A percentile compares a stretch with the other conserved stretches of the same genome.
Conservation (phyloP, 2,329 filamentous ascomycete species). For the Plenodomus biglobosus region DNA sequence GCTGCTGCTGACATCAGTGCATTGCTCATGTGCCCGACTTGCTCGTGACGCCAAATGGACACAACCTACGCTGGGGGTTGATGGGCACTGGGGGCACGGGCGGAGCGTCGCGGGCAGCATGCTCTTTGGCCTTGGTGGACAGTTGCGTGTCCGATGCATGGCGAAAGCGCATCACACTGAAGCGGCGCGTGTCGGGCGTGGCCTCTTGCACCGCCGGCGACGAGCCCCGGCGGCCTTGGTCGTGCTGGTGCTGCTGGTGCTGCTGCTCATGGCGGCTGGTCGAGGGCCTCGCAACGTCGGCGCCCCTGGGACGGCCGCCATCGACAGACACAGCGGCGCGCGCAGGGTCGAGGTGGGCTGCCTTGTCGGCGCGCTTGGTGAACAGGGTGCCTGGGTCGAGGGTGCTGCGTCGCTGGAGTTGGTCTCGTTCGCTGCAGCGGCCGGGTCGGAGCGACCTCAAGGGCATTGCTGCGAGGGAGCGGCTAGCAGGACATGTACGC, state of each 20-base stretch:
- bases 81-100: constrained; percentile 47
- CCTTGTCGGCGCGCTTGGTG: constrained; percentile 35
- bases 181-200: constrained; percentile 52
- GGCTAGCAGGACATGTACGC: constrained; percentile 42
- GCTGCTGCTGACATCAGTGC: constrained; percentile 43
- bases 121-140: constrained; percentile 71
- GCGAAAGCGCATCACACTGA: constrained; percentile 76
- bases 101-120: constrained; percentile 56
- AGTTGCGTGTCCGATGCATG: constrained; percentile 93
- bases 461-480: constrained; percentile 44
- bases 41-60: too few relatives aligned
- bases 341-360: constrained; percentile 27
- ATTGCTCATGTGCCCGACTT: constrained; percentile 5
- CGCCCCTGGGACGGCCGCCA: constrained; percentile 34
- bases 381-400: constrained; percentile 46
- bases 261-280: constrained; percentile 3
- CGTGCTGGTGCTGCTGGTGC: background rate
- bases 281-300: constrained; percentile 27
- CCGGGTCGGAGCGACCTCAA: constrained; percentile 42
- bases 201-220: constrained; percentile 40
- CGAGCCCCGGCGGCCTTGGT: constrained; percentile 28
- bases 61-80: constrained; percentile 17
- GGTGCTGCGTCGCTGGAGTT: constrained; percentile 49
- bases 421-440: constrained; percentile 45
- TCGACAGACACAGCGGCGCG: constrained; percentile 39